phyloP scores from a whole-genome alignment of 2,329 filamentous ascomycete species.

The Karstenula rhodostoma region DNA sequence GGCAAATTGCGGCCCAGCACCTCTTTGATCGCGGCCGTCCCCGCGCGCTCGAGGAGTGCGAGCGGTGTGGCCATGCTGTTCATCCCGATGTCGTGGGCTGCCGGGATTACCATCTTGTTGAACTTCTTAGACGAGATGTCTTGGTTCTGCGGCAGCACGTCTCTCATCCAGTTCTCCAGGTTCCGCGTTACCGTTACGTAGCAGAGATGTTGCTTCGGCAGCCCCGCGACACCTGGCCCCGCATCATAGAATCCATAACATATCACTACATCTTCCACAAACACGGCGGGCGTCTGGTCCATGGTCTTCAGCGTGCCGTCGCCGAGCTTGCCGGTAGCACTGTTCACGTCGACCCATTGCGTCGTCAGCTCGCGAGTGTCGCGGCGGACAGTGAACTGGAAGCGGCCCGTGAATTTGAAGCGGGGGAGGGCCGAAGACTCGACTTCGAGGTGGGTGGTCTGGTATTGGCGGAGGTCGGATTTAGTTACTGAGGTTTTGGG shows the following conservation, averaged over 20 bases:
- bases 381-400: conserved; percentile 52
- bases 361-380: conserved; percentile 52
- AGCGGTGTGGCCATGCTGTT: conserved; percentile 58
- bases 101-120: conserved; percentile 55
- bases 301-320: conserved; percentile 50
- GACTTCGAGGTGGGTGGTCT: conserved; percentile 55
- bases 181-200: conserved; percentile 56
- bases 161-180: conserved; percentile 56
- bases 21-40: conserved; percentile 42
- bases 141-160: conserved; percentile 52
- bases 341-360: conserved; percentile 58
- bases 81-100: conserved; percentile 61
- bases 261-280: conserved; percentile 50
- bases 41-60: conserved; percentile 50
- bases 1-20: conserved; percentile 38
- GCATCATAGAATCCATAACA: conserved; percentile 61
- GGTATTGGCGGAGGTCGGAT: conserved; percentile 48
- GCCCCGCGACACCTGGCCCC: conserved; percentile 53
- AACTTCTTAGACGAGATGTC: conserved; percentile 53
- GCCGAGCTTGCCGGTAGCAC: conserved; percentile 54
- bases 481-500: conserved; percentile 46
- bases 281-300: conserved; percentile 39
- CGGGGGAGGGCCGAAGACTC: conserved; percentile 54
- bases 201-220: conserved; percentile 55
- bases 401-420: conserved; percentile 57